A percentile compares a stretch with the other conserved stretches of the same genome.
Evolutionary conservation across 371 early-diverging fungal genomes (phyloP).

Genomic region (Massospora cicadina): DNA sequence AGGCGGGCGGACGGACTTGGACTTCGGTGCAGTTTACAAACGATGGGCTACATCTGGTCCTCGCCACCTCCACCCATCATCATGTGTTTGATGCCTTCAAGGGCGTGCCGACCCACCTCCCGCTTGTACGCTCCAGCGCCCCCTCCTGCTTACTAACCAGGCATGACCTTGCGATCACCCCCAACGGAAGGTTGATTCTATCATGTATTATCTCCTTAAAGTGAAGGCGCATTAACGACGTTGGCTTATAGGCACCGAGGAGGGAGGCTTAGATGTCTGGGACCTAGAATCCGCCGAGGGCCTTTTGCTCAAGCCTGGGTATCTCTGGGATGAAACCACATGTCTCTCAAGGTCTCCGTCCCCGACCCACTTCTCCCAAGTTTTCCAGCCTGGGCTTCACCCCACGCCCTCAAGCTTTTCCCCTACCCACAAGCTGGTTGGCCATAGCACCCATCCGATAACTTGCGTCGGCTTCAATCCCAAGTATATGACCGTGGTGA

Average conservation of each 20-base stretch:
- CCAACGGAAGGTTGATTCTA: not conserved
- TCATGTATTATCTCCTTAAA: not conserved
- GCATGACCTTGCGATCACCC: not conserved
- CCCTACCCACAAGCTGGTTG: not conserved
- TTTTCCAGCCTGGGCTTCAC: not conserved
- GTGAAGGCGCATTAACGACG: not conserved
- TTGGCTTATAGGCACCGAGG: not conserved
- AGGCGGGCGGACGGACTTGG: not conserved
- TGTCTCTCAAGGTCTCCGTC: not conserved
- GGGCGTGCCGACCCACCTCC: not conserved
- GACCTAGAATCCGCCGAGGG: not conserved
- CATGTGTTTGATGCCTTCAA: slow-evolving; percentile 6
- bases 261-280: slow-evolving; percentile 1
- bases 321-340: not conserved
- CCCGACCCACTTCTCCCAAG: not conserved
- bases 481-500: not conserved
- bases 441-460: not conserved
- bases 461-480: not conserved
- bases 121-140: not conserved
- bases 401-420: too few relatives aligned
- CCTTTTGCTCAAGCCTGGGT: not conserved
- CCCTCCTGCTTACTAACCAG: not conserved
- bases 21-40: not conserved
- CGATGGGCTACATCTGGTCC: not conserved
- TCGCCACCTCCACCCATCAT: not conserved